Evolutionary conservation across 129 eudicot genomes (phyloP).

Genomic region (Flaveria ramosissima): DNA sequence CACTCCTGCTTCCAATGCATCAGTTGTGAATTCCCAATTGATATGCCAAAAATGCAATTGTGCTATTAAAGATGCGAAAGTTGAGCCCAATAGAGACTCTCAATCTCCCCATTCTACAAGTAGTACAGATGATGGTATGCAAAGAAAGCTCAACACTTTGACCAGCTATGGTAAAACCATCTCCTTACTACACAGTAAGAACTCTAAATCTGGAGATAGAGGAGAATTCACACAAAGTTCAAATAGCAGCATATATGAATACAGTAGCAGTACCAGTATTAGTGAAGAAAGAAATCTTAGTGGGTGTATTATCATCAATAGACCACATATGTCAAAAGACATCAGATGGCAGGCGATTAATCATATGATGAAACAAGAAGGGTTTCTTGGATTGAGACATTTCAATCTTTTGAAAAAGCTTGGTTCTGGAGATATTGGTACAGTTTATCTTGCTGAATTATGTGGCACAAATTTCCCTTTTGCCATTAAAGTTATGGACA

Average conservation of each 20-base stretch:
- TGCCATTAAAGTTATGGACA: slow-evolving; percentile 97
- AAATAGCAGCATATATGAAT: slow-evolving; percentile 82
- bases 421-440: slow-evolving; percentile 95
- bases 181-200: slow-evolving; percentile 36
- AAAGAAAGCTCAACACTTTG: slow-evolving; percentile 16
- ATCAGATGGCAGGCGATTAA: slow-evolving; percentile 81
- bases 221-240: slow-evolving; percentile 83
- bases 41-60: slow-evolving; percentile 87
- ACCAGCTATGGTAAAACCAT: slow-evolving; percentile 29
- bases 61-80: slow-evolving; percentile 44
- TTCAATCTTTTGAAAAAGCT: slow-evolving; percentile 82
- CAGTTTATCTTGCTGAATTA: slow-evolving; percentile 91
- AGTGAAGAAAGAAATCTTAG: slow-evolving; percentile 91
- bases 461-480: slow-evolving; percentile 68
- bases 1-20: slow-evolving; percentile 26
- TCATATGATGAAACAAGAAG: slow-evolving; percentile 54
- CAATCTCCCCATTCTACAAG: slow-evolving; percentile 36
- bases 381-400: slow-evolving; percentile 79
- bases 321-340: slow-evolving; percentile 96
- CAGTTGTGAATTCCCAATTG: slow-evolving; percentile 38
- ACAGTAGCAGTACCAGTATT: slow-evolving; percentile 76
- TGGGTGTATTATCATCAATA: slow-evolving; percentile 55
- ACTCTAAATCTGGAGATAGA: slow-evolving; percentile 51
- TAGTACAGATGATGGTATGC: not conserved
- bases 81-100: slow-evolving; percentile 41